Percentiles rank a stretch among this genome's conserved stretches.
phyloP scores from a whole-genome alignment of 106 monocot species.

The Narthecium ossifragum region DNA sequence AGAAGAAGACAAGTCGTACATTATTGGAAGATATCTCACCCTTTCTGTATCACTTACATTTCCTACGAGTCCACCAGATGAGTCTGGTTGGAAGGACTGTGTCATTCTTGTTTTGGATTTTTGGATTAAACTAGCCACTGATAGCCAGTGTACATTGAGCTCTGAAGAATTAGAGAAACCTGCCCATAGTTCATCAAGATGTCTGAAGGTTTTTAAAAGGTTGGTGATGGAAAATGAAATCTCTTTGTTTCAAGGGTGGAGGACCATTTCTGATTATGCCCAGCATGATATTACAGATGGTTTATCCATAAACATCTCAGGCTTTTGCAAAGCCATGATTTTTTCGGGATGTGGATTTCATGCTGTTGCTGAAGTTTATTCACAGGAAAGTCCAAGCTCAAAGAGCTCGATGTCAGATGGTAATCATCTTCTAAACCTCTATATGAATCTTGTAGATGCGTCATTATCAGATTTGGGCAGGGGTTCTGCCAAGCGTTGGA shows the following conservation, averaged over 20 bases:
- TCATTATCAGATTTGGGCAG: conserved; percentile 24
- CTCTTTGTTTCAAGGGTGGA: conserved; percentile 58
- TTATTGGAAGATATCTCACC: conserved; percentile 40
- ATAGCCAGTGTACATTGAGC: no score
- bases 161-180: no score
- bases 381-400: conserved; percentile 11
- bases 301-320: conserved; percentile 21
- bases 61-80: conserved; percentile 23
- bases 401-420: conserved; percentile 7
- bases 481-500: conserved; percentile 14
- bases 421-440: conserved; percentile 41
- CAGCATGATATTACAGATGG: conserved; percentile 19
- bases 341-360: conserved; percentile 64
- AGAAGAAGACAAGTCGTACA: conserved; percentile 31
- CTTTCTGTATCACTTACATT: conserved; percentile 39
- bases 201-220: conserved; percentile 41
- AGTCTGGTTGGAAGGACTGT: conserved; percentile 29
- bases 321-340: conserved; percentile 55
- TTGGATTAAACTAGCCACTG: conserved; percentile 63
- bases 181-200: conserved; percentile 18
- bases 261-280: conserved; percentile 31
- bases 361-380: conserved; percentile 37
- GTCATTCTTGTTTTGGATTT: conserved; percentile 42
- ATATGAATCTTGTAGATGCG: conserved; percentile 26
- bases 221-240: conserved; percentile 46